These are phyloP conservation scores for Penicillium coffeae DNA, from an alignment of 495 filamentous ascomycete species.

Conservation along the genomic window DNA sequence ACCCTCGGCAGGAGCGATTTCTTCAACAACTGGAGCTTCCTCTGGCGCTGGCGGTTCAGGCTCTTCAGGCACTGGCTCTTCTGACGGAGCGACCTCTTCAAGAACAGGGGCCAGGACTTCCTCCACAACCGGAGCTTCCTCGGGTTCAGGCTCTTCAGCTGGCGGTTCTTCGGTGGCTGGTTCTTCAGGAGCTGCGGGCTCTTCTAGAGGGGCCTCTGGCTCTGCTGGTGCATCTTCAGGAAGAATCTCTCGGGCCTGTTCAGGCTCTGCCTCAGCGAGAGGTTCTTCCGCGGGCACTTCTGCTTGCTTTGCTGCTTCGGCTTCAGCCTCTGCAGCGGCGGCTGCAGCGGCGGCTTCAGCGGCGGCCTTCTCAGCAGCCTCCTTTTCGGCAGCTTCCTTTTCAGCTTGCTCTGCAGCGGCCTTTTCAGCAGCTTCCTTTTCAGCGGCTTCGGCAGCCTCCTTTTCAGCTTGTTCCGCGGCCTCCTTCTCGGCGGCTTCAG, in stretches of 20 bases:
- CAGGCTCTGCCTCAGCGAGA: no score
- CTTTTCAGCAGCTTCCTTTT: neutral
- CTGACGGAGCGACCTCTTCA: no score
- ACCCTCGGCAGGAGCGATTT: conserved; percentile 7
- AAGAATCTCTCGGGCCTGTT: no score
- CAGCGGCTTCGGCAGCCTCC: neutral
- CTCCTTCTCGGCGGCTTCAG: neutral
- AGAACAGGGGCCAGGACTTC: neutral
- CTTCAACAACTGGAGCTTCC: conserved; percentile 2
- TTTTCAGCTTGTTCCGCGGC: neutral
- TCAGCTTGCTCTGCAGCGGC: no score
- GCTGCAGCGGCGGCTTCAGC: no score
- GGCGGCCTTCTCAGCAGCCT: neutral
- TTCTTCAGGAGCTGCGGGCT: neutral
- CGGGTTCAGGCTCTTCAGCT: no score
- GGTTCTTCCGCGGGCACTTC: no score
- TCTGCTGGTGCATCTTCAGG: no score
- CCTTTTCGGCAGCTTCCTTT: neutral
- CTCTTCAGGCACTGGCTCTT: neutral
- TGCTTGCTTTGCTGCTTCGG: no score
- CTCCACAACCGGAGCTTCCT: neutral
- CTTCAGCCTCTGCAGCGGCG: no score
- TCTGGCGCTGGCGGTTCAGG: neutral
- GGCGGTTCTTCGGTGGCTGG: neutral
- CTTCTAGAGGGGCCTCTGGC: neutral